Conservation (phyloP, 2,329 filamentous ascomycete genomes). For the Ilyonectria destructans region DNA sequence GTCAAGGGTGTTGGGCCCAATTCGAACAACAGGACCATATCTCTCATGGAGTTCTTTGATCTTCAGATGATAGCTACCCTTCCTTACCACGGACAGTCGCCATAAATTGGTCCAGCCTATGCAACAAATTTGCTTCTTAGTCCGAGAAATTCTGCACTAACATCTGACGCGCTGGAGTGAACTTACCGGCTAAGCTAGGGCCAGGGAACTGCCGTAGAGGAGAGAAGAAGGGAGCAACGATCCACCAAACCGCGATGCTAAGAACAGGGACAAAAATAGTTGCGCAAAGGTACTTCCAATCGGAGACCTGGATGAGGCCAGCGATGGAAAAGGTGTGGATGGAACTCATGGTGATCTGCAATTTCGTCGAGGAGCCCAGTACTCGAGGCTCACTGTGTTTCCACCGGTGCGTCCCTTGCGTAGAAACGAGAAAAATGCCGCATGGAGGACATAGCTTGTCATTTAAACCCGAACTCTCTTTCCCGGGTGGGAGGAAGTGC, state of each 20-base stretch:
- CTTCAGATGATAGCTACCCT: constrained; percentile 48
- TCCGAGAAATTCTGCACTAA: no score
- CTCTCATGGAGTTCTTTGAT: constrained; percentile 55
- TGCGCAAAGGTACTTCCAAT: constrained; percentile 30
- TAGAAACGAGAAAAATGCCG: no score
- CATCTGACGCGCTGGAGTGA: no score
- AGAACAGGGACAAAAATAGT: constrained; percentile 33
- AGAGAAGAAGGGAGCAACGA: constrained; percentile 34
- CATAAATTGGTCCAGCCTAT: constrained; percentile 55
- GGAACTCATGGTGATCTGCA: constrained; percentile 23
- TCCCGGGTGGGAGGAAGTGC: no score
- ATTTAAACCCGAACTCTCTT: neutral
- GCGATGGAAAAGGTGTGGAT: constrained; percentile 28
- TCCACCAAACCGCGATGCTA: constrained; percentile 38
- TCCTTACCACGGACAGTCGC: constrained; percentile 53
- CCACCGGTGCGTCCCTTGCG: constrained; percentile 3
- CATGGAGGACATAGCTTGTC: neutral
- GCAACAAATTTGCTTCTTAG: no score
- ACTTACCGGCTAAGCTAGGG: constrained; percentile 38
- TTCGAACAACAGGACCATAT: constrained; percentile 59
- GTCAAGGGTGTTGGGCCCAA: constrained; percentile 58
- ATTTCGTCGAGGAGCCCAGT: no score
- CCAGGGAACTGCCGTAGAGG: constrained; percentile 39
- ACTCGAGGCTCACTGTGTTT: no score
- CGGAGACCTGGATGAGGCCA: constrained; percentile 24